Base-by-base conservation (phyloP, 768 basidiomycete genomes). In the Tricholoma matsutake region DNA sequence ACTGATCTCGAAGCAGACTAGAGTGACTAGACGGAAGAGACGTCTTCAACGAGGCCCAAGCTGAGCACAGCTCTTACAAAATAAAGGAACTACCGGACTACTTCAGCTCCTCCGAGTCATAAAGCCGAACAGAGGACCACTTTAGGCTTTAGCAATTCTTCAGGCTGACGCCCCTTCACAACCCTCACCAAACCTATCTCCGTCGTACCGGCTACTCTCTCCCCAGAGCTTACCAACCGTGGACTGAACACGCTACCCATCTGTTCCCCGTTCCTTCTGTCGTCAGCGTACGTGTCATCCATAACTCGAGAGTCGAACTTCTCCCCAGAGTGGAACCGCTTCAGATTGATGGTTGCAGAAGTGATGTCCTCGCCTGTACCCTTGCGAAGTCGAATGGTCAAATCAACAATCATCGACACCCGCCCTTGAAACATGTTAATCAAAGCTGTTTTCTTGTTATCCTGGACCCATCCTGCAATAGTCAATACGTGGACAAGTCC, bases 401-500 rank as follows among this genome's bases (percentile, higher is more conserved):
- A 34, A 29, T 60, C 54, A 11, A 57, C 58, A 7, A 63, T 32
- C n/a, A 31, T 35, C 11, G 45, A 34, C 35, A 63, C 11, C 6
- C 55, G 45, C 16, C 47, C 62, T 16, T 22, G 58, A 54, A 59
- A 55, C 37, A 52, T 16, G 6, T 14, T 52, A 11, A n/a, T 20
- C n/a, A 56, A 61, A 43, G 20, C 22, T 16, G 25, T 18, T 51
- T 22, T 18, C 28, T 32, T 11, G 9, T 35, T 11, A 4, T 54
- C 35, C 45, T 63, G 54, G 22, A 64, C 59, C 66, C 66, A 67
- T 18, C 66, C 66, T 14, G 64, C 64, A 10, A 65, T 39, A 5
- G 61, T 57, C 11, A 65, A 56, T 25, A 67, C 41, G 5, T 63
- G 57, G 31, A 31, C 39, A n/a, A 62, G 41, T 8, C 58, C 43